A percentile compares a stretch with the other conserved stretches of the same genome.
Conservation (phyloP, 306 rosid species). For the Luffa acutangula region DNA sequence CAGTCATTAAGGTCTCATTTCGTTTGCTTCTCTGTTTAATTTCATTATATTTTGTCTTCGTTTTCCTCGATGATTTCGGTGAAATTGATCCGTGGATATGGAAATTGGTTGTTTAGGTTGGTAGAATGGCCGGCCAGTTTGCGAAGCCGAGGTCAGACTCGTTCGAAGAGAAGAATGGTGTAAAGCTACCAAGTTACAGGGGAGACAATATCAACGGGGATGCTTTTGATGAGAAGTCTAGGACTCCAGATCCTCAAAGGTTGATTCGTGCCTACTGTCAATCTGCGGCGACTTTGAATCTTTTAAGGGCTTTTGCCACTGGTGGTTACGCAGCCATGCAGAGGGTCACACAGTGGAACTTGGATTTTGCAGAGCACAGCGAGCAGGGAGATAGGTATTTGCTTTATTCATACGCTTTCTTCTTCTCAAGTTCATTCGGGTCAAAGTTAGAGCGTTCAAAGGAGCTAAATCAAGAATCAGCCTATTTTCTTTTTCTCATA, state of each 20-base stretch:
- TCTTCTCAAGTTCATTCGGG: background rate
- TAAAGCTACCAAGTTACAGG: slow-evolving; percentile 93
- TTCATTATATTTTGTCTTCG: background rate
- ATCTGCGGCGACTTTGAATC: slow-evolving; percentile 87
- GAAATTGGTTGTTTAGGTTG: slow-evolving; percentile 44
- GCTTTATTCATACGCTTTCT: background rate
- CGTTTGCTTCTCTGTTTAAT: background rate
- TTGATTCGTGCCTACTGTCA: slow-evolving; percentile 93
- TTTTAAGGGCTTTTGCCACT: slow-evolving; percentile 84
- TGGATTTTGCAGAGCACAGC: slow-evolving; percentile 87
- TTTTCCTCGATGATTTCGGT: background rate
- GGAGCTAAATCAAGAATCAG: background rate
- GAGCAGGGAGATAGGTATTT: slow-evolving; percentile 91
- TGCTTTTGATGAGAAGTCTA: slow-evolving; percentile 65
- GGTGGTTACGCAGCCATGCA: slow-evolving; percentile 99
- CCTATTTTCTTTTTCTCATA: too few relatives aligned
- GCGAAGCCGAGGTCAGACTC: slow-evolving; percentile 91
- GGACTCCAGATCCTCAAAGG: slow-evolving; percentile 93
- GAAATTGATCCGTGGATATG: slow-evolving; percentile 1
- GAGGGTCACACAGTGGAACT: slow-evolving; percentile 92
- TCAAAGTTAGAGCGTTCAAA: background rate
- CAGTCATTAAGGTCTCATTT: slow-evolving; percentile 61
- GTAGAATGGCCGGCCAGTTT: slow-evolving; percentile 98
- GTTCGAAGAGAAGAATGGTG: slow-evolving; percentile 88
- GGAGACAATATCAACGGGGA: slow-evolving; percentile 96